Percentiles rank a stretch among this genome's conserved stretches.
Evolutionary conservation across 108 stramenopile species (phyloP).

Genomic region (Cyclotella baltica): DNA sequence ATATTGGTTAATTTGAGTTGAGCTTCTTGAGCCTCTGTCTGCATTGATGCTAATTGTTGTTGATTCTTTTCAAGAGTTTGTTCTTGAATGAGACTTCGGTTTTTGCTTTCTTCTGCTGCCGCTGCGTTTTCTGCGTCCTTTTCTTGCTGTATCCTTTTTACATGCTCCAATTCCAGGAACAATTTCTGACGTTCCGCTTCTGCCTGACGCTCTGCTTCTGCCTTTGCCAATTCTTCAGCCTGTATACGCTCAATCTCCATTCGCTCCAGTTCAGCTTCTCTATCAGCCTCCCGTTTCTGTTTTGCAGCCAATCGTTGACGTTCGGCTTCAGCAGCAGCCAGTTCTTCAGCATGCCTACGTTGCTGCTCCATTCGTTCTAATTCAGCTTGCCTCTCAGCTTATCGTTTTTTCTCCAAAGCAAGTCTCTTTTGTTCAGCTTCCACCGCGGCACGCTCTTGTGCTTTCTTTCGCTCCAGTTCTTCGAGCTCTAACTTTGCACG

Average conservation of each 20-base stretch:
- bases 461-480: no score
- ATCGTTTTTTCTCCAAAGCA: slow-evolving; percentile 15
- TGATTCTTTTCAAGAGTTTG: slow-evolving; percentile 34
- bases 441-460: no score
- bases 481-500: no score
- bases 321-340: no score
- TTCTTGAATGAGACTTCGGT: background rate
- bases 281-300: background rate
- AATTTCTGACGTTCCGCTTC: slow-evolving; percentile 2
- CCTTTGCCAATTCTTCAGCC: background rate
- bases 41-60: slow-evolving; percentile 36
- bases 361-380: slow-evolving; percentile 1
- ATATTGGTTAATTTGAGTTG: slow-evolving; percentile 23
- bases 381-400: background rate
- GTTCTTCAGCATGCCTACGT: slow-evolving; percentile 14
- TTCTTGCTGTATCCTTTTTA: background rate
- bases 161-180: background rate
- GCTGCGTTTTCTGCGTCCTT: background rate
- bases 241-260: background rate
- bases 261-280: slow-evolving; percentile 10
- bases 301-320: no score
- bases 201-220: background rate
- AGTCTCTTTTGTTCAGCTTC: slow-evolving; percentile 11
- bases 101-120: slow-evolving; percentile 3
- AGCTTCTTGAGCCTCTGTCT: slow-evolving; percentile 19